Evolutionary conservation across 257 asterid species (phyloP).

Genomic region (Agastache rugosa): DNA sequence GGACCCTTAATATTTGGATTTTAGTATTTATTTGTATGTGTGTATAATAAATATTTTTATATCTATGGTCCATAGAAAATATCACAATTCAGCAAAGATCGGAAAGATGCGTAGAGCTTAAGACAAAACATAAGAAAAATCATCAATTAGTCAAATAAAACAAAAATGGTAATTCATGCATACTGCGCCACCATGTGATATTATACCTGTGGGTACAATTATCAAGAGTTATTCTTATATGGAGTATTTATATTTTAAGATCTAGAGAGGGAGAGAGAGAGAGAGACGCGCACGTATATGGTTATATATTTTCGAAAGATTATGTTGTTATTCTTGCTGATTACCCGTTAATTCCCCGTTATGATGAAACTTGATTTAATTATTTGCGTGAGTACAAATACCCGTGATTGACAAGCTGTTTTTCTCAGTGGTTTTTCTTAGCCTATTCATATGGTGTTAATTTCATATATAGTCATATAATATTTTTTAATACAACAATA

Average conservation of each 20-base stretch:
- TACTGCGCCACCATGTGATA: conserved; percentile 48
- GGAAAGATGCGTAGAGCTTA: conserved; percentile 34
- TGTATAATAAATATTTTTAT: not conserved
- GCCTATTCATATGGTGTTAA: not conserved
- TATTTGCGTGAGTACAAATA: not conserved
- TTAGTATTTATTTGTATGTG: not conserved
- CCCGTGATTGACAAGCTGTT: conserved; percentile 27
- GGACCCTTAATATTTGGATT: conserved; percentile 37
- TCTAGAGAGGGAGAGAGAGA: not conserved
- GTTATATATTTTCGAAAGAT: not conserved
- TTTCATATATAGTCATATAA: not conserved
- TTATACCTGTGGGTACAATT: conserved; percentile 25
- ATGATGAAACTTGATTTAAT: not conserved
- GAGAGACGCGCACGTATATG: not conserved
- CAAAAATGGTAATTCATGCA: conserved; percentile 5
- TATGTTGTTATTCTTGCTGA: conserved; percentile 3
- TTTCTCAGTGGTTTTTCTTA: not conserved
- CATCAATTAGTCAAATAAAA: conserved; percentile 17
- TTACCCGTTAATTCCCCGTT: not conserved
- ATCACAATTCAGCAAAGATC: conserved; percentile 33
- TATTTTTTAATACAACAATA: too few relatives aligned
- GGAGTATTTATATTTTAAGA: too few relatives aligned
- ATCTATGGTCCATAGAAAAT: conserved; percentile 7
- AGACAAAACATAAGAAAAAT: conserved; percentile 31
- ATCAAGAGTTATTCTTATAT: conserved; percentile 1